Evolutionary conservation across 2,329 filamentous ascomycete species (phyloP).

Genomic region (Cercospora zeina): DNA sequence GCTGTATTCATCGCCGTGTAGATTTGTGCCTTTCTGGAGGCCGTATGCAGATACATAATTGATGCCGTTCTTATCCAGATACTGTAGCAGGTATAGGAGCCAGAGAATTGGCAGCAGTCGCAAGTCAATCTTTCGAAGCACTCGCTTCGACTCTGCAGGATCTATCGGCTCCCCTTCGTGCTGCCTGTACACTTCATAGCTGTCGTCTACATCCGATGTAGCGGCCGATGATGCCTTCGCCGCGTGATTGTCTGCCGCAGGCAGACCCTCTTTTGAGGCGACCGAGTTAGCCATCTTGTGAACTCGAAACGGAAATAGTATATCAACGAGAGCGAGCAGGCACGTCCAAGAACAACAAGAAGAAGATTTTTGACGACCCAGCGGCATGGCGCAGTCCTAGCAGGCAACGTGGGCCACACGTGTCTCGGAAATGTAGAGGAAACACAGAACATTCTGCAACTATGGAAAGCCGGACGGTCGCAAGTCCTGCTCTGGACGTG

Average conservation of each 20-base stretch:
- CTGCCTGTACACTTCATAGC: constrained; percentile 34
- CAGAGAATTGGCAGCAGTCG: constrained; percentile 41
- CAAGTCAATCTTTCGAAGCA: constrained; percentile 42
- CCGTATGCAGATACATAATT: constrained; percentile 54
- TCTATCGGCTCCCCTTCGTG: constrained; percentile 30
- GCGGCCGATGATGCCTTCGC: constrained; percentile 20
- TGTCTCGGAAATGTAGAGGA: too few species aligned
- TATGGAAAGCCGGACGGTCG: not conserved
- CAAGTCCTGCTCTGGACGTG: not conserved
- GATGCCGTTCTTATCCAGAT: constrained; percentile 45
- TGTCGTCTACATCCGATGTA: constrained; percentile 36
- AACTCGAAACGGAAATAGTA: not conserved
- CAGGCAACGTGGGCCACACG: not conserved
- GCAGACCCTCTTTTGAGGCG: not conserved
- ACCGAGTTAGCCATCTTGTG: not conserved
- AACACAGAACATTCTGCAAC: not conserved
- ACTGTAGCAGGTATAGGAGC: constrained; percentile 44
- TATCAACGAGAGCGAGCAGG: not conserved
- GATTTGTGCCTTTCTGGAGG: constrained; percentile 50
- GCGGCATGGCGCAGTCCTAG: not conserved
- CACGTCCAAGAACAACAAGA: not conserved
- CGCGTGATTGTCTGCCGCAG: constrained; percentile 7
- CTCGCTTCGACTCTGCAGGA: constrained; percentile 34
- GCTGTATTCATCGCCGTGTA: constrained; percentile 54
- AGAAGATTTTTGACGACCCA: not conserved